Evolutionary conservation across 1,139 yeast species (phyloP).

Genomic region (Taiozyma onychis): DNA sequence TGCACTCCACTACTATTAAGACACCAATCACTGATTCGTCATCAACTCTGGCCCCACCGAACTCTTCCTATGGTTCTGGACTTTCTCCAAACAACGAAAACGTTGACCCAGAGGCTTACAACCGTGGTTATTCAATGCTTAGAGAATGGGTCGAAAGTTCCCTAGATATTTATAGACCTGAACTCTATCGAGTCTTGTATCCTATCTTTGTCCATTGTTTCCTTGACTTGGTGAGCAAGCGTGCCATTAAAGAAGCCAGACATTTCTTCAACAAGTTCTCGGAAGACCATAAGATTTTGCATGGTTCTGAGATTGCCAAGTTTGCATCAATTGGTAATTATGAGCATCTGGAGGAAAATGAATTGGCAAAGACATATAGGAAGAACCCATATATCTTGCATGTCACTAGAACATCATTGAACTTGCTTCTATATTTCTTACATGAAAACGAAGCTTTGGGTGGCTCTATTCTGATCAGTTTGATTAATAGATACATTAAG

Average conservation of each 20-base stretch:
- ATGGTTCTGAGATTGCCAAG: constrained; percentile 69
- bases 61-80: constrained; percentile 40
- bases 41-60: constrained; percentile 9
- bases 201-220: constrained; percentile 90
- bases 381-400: constrained; percentile 67
- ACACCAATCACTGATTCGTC: not conserved
- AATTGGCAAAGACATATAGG: constrained; percentile 68
- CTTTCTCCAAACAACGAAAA: constrained; percentile 19
- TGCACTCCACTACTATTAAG: constrained; percentile 27
- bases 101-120: constrained; percentile 64
- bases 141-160: constrained; percentile 91
- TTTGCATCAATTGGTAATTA: constrained; percentile 71
- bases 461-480: constrained; percentile 79
- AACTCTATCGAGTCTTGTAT: constrained; percentile 72
- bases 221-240: constrained; percentile 67
- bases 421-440: constrained; percentile 74
- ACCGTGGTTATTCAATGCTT: constrained; percentile 72
- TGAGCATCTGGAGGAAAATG: constrained; percentile 80
- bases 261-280: constrained; percentile 70
- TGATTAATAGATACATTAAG: constrained; percentile 80
- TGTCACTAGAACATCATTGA: constrained; percentile 81
- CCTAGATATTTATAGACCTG: constrained; percentile 87
- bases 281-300: constrained; percentile 68
- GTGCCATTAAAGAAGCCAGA: constrained; percentile 57
- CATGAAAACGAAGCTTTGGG: constrained; percentile 93